Evolutionary conservation across 2,329 filamentous ascomycete species (phyloP).

Genomic region (Phaeosphaeriaceae sp.): DNA sequence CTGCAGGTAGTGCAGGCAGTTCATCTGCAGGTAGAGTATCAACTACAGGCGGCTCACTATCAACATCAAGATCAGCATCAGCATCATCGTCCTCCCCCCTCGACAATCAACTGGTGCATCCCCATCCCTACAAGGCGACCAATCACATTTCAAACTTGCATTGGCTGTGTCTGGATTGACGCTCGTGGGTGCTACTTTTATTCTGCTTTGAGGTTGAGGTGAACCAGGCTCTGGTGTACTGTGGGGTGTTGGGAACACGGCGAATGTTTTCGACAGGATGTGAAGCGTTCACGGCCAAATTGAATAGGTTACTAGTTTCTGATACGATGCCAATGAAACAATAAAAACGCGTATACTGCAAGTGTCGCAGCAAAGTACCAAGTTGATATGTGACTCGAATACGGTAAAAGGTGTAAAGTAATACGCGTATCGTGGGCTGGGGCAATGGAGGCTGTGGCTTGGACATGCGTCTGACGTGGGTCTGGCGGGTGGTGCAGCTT

Average conservation of each 20-base stretch:
- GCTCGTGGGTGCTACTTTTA: conserved; percentile 33
- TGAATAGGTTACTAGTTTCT: too few relatives aligned
- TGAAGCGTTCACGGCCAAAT: neutral
- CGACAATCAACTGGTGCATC: conserved; percentile 28
- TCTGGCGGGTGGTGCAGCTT: neutral
- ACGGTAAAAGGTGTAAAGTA: too few relatives aligned
- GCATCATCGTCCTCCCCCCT: conserved; percentile 14
- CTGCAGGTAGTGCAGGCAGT: neutral
- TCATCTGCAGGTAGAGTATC: neutral
- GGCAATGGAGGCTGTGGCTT: neutral
- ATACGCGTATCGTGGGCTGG: too few relatives aligned
- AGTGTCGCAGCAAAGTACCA: too few relatives aligned
- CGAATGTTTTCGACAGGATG: neutral
- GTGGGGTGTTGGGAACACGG: neutral
- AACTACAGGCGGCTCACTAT: neutral
- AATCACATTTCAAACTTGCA: conserved; percentile 18
- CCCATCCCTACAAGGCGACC: conserved; percentile 17
- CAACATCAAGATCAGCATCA: neutral
- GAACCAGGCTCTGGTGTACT: too few relatives aligned
- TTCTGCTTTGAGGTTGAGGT: conserved; percentile 22
- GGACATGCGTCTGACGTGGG: neutral
- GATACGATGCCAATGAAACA: neutral
- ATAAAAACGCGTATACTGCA: too few relatives aligned
- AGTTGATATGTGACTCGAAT: neutral
- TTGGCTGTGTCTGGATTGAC: conserved; percentile 27